Evolutionary conservation across 306 rosid genomes (phyloP).

Genomic region (Leucaena leucocephala): DNA sequence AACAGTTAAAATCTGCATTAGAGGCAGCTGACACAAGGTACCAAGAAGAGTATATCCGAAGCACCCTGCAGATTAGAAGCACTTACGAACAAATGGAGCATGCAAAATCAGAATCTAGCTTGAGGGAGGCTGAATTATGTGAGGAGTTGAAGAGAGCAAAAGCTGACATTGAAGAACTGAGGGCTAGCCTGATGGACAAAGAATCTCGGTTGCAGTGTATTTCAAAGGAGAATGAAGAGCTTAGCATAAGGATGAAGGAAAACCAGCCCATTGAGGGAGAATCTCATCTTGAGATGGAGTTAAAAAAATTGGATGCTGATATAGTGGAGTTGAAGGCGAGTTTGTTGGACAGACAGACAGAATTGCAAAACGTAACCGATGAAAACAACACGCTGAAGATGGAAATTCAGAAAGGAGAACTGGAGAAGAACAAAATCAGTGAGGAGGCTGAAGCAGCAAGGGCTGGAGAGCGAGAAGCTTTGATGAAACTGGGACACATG

Average conservation of each 20-base stretch:
- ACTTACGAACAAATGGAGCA: constrained; percentile 73
- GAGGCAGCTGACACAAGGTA: constrained; percentile 74
- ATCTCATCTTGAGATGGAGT: constrained; percentile 48
- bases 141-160: constrained; percentile 57
- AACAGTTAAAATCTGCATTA: constrained; percentile 65
- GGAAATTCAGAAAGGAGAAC: constrained; percentile 50
- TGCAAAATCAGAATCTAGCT: constrained; percentile 58
- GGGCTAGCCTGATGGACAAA: constrained; percentile 52
- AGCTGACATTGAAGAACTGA: constrained; percentile 61
- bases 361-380: constrained; percentile 54
- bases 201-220: constrained; percentile 60
- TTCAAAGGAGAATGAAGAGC: constrained; percentile 50
- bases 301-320: constrained; percentile 53
- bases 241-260: constrained; percentile 37
- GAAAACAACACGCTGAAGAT: constrained; percentile 62
- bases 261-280: constrained; percentile 41
- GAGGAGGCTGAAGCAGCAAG: constrained; percentile 61
- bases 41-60: constrained; percentile 83
- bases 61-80: constrained; percentile 78
- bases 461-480: constrained; percentile 70
- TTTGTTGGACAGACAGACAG: constrained; percentile 64
- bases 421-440: constrained; percentile 46
- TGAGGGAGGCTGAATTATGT: constrained; percentile 55
- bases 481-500: constrained; percentile 54
- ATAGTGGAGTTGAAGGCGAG: constrained; percentile 58